Percentiles rank a stretch among this genome's conserved stretches.
These are phyloP conservation scores for Globisporangium megalacanthum DNA, from an alignment of 352 stramenopile species.

Conservation along the genomic window DNA sequence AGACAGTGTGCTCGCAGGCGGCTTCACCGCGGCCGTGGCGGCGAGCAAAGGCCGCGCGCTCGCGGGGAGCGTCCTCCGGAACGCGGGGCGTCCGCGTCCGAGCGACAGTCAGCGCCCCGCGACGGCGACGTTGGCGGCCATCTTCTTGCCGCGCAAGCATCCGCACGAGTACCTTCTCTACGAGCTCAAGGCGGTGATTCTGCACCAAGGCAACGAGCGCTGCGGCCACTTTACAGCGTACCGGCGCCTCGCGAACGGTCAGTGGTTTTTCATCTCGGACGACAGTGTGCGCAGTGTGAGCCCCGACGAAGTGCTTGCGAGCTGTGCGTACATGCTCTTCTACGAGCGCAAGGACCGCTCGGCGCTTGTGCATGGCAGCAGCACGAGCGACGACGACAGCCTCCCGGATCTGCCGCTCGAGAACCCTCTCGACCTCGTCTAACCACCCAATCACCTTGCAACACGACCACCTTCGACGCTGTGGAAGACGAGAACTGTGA, in stretches of 20 bases:
- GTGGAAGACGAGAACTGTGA: not conserved
- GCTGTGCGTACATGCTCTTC: constrained; percentile 89
- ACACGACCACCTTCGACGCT: not conserved
- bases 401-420: constrained; percentile 49
- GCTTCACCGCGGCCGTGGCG: not conserved
- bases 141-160: constrained; percentile 5
- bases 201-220: constrained; percentile 85
- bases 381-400: constrained; percentile 34
- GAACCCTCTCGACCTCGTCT: constrained; percentile 16
- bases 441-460: not conserved
- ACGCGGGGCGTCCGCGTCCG: not conserved
- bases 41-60: no score
- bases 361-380: constrained; percentile 25
- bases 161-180: constrained; percentile 48
- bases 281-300: constrained; percentile 57
- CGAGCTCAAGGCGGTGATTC: constrained; percentile 69
- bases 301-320: constrained; percentile 56
- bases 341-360: constrained; percentile 73
- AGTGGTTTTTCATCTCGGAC: constrained; percentile 88
- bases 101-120: not conserved
- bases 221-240: constrained; percentile 85
- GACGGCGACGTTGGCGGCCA: constrained; percentile 7
- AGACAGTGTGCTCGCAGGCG: constrained; percentile 26
- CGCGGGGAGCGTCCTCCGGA: no score
- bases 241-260: constrained; percentile 40